Evolutionary conservation across 176 grass and related monocot species (phyloP).

Genomic region (Cenchrus purpureus): DNA sequence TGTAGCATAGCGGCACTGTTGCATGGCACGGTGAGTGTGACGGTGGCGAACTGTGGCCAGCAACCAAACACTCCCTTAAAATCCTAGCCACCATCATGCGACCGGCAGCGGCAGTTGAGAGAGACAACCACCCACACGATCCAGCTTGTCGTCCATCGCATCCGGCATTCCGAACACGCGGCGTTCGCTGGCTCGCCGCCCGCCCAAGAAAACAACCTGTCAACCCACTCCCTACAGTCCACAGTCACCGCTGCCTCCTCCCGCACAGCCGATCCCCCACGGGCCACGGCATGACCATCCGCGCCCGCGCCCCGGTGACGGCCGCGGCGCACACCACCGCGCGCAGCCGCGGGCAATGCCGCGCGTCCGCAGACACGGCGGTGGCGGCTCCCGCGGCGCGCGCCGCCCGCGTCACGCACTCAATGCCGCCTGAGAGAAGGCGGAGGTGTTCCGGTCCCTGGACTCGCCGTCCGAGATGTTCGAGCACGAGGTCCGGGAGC

Average conservation of each 20-base stretch:
- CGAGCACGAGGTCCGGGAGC: conserved; percentile 58
- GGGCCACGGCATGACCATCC: conserved; percentile 12
- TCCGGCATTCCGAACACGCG: too few species aligned
- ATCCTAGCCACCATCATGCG: too few species aligned
- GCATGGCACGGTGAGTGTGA: too few species aligned
- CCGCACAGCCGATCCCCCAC: not conserved
- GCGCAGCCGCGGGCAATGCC: conserved; percentile 38
- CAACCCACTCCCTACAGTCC: not conserved
- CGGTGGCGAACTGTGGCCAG: too few species aligned
- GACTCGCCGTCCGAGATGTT: conserved; percentile 70
- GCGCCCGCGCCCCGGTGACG: not conserved
- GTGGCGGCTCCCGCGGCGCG: conserved; percentile 11
- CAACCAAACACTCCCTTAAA: too few species aligned
- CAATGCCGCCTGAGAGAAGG: conserved; percentile 94
- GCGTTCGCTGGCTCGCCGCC: too few species aligned
- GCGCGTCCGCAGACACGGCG: conserved; percentile 26
- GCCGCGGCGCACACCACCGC: not conserved
- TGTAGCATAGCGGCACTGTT: too few species aligned
- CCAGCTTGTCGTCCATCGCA: too few species aligned
- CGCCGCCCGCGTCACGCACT: conserved; percentile 56
- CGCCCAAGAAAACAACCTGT: too few species aligned
- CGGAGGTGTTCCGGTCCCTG: conserved; percentile 76
- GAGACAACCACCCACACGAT: too few species aligned
- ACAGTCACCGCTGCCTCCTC: not conserved
- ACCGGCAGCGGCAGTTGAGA: too few species aligned